phyloP scores from a whole-genome alignment of 2,329 filamentous ascomycete genomes.

The Eurotiales sp. region DNA sequence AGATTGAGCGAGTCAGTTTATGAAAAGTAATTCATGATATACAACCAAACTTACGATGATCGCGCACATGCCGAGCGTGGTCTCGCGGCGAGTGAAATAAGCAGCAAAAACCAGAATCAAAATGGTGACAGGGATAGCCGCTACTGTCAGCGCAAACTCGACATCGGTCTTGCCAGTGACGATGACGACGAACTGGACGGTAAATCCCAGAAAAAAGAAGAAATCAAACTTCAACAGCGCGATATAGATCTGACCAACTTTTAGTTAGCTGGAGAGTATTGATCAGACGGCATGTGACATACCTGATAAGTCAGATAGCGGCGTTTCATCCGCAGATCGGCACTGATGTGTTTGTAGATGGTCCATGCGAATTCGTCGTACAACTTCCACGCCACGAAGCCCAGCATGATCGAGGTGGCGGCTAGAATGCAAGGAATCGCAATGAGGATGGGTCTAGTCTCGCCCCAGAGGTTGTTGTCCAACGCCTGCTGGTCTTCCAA shows the following conservation, averaged over 20 bases:
- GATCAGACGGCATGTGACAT: constrained; percentile 43
- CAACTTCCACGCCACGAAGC: constrained; percentile 83
- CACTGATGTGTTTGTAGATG: constrained; percentile 98
- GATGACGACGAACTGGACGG: constrained; percentile 94
- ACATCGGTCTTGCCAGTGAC: constrained; percentile 66
- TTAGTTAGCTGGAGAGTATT: constrained; percentile 20
- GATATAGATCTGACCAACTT: constrained; percentile 79
- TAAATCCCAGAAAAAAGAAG: constrained; percentile 99
- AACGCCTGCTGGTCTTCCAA: constrained; percentile 51
- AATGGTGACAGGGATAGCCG: constrained; percentile 87
- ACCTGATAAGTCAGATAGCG: constrained; percentile 96
- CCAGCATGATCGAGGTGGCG: constrained; percentile 67
- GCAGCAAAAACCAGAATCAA: constrained; percentile 80
- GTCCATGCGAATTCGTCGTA: constrained; percentile 99
- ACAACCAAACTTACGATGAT: constrained; percentile 62
- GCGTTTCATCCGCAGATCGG: constrained; percentile 93
- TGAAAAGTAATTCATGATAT: neutral
- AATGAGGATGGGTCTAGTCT: constrained; percentile 72
- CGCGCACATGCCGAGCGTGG: constrained; percentile 68
- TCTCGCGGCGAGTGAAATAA: constrained; percentile 80
- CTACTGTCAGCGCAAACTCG: constrained; percentile 83
- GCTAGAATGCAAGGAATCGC: constrained; percentile 83
- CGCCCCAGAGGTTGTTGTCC: constrained; percentile 57
- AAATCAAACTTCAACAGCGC: constrained; percentile 98
- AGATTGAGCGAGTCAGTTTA: constrained; percentile 1